Conservation (phyloP, 257 asterid species). For the Anisodus acutangulus region DNA sequence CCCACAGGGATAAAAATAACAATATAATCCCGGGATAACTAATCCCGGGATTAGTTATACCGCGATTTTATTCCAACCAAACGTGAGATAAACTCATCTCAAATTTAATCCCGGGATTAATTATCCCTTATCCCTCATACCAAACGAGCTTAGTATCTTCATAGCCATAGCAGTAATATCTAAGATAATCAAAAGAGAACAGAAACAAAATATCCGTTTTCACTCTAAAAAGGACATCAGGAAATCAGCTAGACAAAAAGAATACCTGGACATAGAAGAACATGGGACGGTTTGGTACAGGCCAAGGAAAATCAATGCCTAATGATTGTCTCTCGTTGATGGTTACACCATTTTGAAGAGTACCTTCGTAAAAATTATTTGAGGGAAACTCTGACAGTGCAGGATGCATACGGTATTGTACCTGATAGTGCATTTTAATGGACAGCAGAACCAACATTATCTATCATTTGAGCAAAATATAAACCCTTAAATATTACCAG, state of each 20-base stretch:
- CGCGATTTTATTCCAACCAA: too few relatives aligned
- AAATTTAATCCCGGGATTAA: too few relatives aligned
- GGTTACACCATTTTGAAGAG: conserved; percentile 98
- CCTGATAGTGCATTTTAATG: conserved; percentile 54
- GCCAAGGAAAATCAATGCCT: conserved; percentile 99
- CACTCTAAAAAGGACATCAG: background rate
- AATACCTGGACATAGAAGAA: conserved; percentile 97
- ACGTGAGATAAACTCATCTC: too few relatives aligned
- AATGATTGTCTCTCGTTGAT: conserved; percentile 88
- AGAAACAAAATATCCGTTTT: background rate
- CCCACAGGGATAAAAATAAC: too few relatives aligned
- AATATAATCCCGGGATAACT: too few relatives aligned
- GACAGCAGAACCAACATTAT: conserved; percentile 5
- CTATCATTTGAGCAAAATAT: background rate
- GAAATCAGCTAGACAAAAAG: background rate
- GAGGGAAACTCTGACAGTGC: conserved; percentile 97
- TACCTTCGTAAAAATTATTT: conserved; percentile 96
- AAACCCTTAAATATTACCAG: background rate
- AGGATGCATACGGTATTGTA: conserved; percentile 99
- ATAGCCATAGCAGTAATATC: conserved; percentile 11
- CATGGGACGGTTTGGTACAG: conserved; percentile 98
- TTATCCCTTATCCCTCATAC: too few relatives aligned
- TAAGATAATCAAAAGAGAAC: background rate
- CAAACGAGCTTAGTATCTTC: background rate
- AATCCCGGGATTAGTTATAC: too few relatives aligned